phyloP scores from a whole-genome alignment of 495 filamentous ascomycete species.

The Tuber borchii region DNA sequence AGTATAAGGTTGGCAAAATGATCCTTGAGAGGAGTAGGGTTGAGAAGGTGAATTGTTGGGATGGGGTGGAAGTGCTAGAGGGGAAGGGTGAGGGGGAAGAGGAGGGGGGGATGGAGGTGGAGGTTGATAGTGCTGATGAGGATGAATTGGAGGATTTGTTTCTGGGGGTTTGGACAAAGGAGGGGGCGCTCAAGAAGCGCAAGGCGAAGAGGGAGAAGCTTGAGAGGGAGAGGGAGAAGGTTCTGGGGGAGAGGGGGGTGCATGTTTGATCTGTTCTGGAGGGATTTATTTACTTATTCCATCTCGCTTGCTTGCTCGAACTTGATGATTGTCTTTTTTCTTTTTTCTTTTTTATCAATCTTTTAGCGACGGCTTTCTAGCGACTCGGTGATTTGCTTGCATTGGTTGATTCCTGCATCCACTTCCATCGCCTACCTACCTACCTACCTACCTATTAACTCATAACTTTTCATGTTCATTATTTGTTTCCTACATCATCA shows the following conservation, averaged over 20 bases:
- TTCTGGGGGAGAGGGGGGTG: background rate
- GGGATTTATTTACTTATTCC: background rate
- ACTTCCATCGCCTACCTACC: background rate
- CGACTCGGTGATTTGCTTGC: background rate
- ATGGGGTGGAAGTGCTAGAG: conserved; percentile 61
- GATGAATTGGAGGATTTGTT: conserved; percentile 95
- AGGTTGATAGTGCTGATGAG: conserved; percentile 88
- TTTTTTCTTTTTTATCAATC: background rate
- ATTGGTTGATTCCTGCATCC: background rate
- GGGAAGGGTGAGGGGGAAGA: conserved; percentile 12
- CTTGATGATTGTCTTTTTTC: background rate
- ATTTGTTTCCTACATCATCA: background rate
- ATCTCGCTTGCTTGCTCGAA: background rate
- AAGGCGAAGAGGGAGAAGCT: conserved; percentile 48
- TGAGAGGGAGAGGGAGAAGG: conserved; percentile 17
- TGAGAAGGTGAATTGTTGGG: conserved; percentile 46
- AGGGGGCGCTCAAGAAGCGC: conserved; percentile 59
- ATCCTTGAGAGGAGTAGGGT: conserved; percentile 84
- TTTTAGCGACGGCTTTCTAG: background rate
- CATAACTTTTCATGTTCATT: background rate
- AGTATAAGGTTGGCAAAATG: conserved; percentile 92
- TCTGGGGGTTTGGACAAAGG: conserved; percentile 73
- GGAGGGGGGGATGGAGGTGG: conserved; percentile 43
- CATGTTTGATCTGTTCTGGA: background rate
- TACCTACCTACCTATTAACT: background rate